Evolutionary conservation across 2,329 filamentous ascomycete species (phyloP), one percentile per base, ranked within the genome.

Genomic region (Microcyclosporella mali): DNA sequence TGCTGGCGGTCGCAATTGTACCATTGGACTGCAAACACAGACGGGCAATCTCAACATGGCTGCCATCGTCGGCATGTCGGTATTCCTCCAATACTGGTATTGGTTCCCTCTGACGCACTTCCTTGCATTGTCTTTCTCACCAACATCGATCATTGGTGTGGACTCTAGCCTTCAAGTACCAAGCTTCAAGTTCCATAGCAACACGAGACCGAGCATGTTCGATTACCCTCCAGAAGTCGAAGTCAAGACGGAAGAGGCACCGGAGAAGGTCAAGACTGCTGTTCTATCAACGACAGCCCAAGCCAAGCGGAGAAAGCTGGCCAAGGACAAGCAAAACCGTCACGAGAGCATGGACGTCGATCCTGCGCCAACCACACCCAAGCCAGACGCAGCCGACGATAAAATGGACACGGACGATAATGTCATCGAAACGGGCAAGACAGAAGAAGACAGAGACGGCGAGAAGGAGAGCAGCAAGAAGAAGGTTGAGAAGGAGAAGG

Each of bases 1-100:
- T 68, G 92, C 92, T 49, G 92, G 94, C 63, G 92, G 92, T 37
- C 85, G 94, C 48, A 98, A 98, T 71, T 98, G 92, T 75, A 95
- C 92, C 14, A 97, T 98, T 56, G 90, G 90, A 21, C 77, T 98
- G 30, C 92, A 98, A 67, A 98, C 92, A 1, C 92, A 95, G 69
- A 95, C 90, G 0, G 94, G 94, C 52, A 98, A 95, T 64, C 80
- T 98, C 54, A 97, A 98, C 74, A 95, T 98, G 89, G 82, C 89
- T 14, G 94, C 88, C 49, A 94, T 98, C 54, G 89, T 98, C 14
- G 94, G 92, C 55, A 95, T 95, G 82, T 90, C 88, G 19, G 85
- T 98, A 41, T 98, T 98, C 70, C 94, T 89, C 7, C 92, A 98
- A 66, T 98, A 98, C 73, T 98, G 92, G 92, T 98, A 98, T 73